Percentiles rank a stretch among this genome's conserved stretches.
phyloP scores from a whole-genome alignment of 352 stramenopile species.

The Globisporangium takayamanum region DNA sequence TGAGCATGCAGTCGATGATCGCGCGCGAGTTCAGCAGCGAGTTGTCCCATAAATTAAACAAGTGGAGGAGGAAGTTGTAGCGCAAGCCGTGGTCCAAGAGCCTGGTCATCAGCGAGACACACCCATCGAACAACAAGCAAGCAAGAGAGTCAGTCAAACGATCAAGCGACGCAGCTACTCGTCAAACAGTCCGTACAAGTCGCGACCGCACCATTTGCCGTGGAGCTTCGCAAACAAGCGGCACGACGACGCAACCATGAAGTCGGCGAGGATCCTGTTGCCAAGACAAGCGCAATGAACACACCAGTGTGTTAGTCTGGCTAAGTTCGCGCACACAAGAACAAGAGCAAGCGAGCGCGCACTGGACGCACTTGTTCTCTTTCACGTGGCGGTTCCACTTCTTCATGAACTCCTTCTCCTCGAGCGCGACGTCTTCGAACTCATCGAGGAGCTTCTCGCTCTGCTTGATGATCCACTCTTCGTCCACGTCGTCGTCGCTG shows the following conservation, averaged over 20 bases:
- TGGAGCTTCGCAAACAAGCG: slow-evolving; percentile 78
- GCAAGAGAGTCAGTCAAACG: not conserved
- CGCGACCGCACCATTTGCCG: slow-evolving; percentile 54
- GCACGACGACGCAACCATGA: slow-evolving; percentile 84
- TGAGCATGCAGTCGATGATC: slow-evolving; percentile 86
- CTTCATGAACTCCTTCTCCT: slow-evolving; percentile 89
- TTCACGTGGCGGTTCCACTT: slow-evolving; percentile 87
- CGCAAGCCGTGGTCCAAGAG: slow-evolving; percentile 66
- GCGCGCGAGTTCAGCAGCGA: slow-evolving; percentile 77
- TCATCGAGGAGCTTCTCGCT: slow-evolving; percentile 83
- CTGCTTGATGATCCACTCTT: slow-evolving; percentile 86
- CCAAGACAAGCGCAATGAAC: not conserved
- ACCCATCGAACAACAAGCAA: not conserved
- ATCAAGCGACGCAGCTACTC: not conserved
- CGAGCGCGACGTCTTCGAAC: slow-evolving; percentile 82
- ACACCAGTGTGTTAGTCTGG: not conserved
- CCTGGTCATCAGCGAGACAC: slow-evolving; percentile 20
- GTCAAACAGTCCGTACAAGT: not conserved
- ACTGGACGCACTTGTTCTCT: slow-evolving; percentile 42
- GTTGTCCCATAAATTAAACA: slow-evolving; percentile 90
- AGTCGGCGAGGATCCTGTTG: slow-evolving; percentile 71
- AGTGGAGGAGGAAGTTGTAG: slow-evolving; percentile 84
- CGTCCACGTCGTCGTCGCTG: slow-evolving; percentile 84
- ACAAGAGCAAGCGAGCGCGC: not conserved
- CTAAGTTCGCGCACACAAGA: not conserved